Evolutionary conservation across 164 flowering plant species (phyloP), one percentile per base, ranked within the genome.

Genomic region (Santalum album): DNA sequence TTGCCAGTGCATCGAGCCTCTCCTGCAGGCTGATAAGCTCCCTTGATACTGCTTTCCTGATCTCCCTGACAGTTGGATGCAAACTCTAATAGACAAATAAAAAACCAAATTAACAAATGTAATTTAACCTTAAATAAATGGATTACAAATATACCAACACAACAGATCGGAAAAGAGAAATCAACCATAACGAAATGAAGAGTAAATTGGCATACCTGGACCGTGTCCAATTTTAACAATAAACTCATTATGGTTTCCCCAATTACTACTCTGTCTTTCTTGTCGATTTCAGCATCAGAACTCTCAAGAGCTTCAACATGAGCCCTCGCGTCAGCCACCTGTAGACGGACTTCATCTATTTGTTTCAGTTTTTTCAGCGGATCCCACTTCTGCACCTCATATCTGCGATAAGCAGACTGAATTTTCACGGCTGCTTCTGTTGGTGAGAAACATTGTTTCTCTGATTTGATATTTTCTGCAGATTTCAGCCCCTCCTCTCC

Each of bases 341-440:
- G 67, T 34, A 65, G 67, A 4, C 71, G 68, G 11, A 84, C 62
- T 51, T 55, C 58, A 15, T 69, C 74, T 18, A 89, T 70, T 63
- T 75, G 78, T 70, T 61, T 82, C 55, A 86, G 40, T 56, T 86
- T 90, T 73, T 81, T 77, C 57, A 82, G 19, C 3, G 88, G 78
- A 12, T 82, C 81, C 81, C 76, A 81, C 53, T 64, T 84, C 61
- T 90, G 79, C 21, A 79, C 81, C 44, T 66, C 75, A 59, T 56
- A 84, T 1, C 95, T 90, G 21, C 88, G 86, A 58, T 74, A 84
- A 4, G 75, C 80, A 25, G 86, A 69, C 58, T 90, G 95, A 53
- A 90, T 78, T 7, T 55, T 25, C 1, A 53, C 49, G 43, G 94
- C 90, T 19, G 87, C 95, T 66, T 77, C 85, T 2, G 39, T 53